Percentiles rank a stretch among this genome's conserved stretches.
phyloP scores from a whole-genome alignment of 1,139 yeast species.

The Ogataea hybrid region DNA sequence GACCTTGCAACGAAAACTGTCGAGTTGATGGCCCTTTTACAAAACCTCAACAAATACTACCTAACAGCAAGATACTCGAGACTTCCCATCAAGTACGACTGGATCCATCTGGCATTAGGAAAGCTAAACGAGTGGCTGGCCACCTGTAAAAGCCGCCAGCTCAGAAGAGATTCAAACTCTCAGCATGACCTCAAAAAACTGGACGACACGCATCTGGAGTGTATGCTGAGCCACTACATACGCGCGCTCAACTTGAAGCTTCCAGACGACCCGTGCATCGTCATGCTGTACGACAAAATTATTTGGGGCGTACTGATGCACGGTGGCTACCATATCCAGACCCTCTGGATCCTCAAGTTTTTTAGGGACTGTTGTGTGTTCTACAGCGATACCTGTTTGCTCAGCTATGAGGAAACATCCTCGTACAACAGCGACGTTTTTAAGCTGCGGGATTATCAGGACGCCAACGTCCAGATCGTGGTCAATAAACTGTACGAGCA shows the following conservation, averaged over 20 bases:
- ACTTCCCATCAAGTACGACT: slow-evolving; percentile 11
- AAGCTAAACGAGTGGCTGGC: slow-evolving; percentile 17
- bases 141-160: slow-evolving; percentile 5
- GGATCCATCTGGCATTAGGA: slow-evolving; percentile 13
- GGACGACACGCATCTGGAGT: slow-evolving; percentile 26
- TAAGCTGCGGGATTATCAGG: slow-evolving; percentile 12
- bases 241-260: slow-evolving; percentile 32
- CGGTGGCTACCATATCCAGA: slow-evolving; percentile 44
- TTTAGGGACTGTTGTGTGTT: slow-evolving; percentile 31
- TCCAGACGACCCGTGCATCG: slow-evolving; percentile 39
- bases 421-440: slow-evolving; percentile 15
- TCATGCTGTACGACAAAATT: slow-evolving; percentile 37
- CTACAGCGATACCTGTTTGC: slow-evolving; percentile 21
- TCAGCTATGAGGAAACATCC: slow-evolving; percentile 24
- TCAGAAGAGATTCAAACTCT: slow-evolving; percentile 5
- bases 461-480: slow-evolving; percentile 6
- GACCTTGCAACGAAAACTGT: neutral
- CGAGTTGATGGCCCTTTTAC: slow-evolving; percentile 10
- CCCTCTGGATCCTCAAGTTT: slow-evolving; percentile 41
- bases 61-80: slow-evolving; percentile 7
- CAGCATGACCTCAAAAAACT: slow-evolving; percentile 9
- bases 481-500: slow-evolving; percentile 17
- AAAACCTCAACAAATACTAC: slow-evolving; percentile 12
- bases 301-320: slow-evolving; percentile 40
- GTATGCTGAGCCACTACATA: slow-evolving; percentile 37